Percentiles rank a stretch among this genome's conserved stretches.
Evolutionary conservation across 306 rosid species (phyloP).

Genomic region (Ochetophila trinervis): DNA sequence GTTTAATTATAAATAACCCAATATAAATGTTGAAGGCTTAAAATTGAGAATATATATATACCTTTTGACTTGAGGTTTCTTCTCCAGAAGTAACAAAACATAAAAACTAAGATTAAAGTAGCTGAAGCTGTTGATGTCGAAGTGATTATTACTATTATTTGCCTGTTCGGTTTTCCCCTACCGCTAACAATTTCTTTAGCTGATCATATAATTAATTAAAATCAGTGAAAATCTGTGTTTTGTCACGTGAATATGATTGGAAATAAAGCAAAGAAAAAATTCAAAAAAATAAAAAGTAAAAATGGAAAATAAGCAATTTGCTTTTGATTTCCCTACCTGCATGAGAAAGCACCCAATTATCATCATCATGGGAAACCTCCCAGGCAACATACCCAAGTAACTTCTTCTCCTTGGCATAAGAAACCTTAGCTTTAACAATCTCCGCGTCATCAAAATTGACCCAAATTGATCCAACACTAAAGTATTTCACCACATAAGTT

Average conservation of each 20-base stretch:
- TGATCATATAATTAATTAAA: background rate
- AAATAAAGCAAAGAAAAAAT: too few relatives aligned
- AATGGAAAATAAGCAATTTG: too few relatives aligned
- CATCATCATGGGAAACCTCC: conserved; percentile 28
- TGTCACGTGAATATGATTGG: background rate
- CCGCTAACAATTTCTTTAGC: background rate
- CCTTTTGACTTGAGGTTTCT: conserved; percentile 9
- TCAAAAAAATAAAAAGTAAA: too few relatives aligned
- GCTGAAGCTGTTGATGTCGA: conserved; percentile 2
- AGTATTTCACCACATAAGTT: conserved; percentile 33
- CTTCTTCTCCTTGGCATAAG: conserved; percentile 35
- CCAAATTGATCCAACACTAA: conserved; percentile 31
- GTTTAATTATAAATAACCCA: too few relatives aligned
- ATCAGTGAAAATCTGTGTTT: background rate
- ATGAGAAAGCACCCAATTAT: conserved; percentile 38
- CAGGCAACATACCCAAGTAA: conserved; percentile 33
- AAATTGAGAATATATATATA: background rate
- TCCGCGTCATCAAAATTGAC: conserved; percentile 36
- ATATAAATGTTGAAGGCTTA: too few relatives aligned
- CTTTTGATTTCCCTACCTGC: conserved; percentile 26
- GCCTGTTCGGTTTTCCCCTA: background rate
- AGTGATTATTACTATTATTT: background rate
- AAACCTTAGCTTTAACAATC: conserved; percentile 24
- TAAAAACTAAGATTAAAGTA: background rate
- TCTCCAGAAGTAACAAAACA: background rate